Percentiles rank a stretch among this genome's conserved stretches.
These are phyloP conservation scores for Mycena vulgaris DNA, from an alignment of 768 basidiomycete genomes.

Conservation along the genomic window DNA sequence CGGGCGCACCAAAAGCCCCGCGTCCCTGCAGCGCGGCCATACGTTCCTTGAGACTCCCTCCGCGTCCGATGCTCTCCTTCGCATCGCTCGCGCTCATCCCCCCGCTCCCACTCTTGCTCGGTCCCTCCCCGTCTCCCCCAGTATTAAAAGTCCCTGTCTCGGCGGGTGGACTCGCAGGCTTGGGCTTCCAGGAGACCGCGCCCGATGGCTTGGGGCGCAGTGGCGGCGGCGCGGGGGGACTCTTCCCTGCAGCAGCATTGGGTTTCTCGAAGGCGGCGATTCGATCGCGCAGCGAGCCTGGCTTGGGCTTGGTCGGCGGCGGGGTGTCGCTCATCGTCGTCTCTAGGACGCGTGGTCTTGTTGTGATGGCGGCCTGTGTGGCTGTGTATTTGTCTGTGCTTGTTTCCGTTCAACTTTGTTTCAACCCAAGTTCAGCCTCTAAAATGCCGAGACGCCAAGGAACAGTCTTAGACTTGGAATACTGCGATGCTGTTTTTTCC, in stretches of 20 bases:
- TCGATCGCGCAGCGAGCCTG: conserved; percentile 87
- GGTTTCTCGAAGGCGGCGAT: conserved; percentile 91
- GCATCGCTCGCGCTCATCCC: conserved; percentile 91
- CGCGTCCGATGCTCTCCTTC: conserved; percentile 83
- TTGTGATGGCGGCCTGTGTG: background rate
- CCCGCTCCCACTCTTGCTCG: conserved; percentile 46
- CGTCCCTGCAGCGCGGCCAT: conserved; percentile 95
- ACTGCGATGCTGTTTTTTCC: too few relatives aligned
- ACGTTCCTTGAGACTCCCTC: conserved; percentile 89
- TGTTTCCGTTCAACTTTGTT: background rate
- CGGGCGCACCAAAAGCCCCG: conserved; percentile 82
- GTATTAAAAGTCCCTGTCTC: conserved; percentile 40
- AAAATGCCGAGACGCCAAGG: too few relatives aligned
- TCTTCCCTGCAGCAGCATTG: conserved; percentile 51
- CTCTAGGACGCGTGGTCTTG: background rate
- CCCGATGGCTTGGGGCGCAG: conserved; percentile 79
- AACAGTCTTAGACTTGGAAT: too few relatives aligned
- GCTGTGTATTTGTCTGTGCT: background rate
- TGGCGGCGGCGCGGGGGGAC: conserved; percentile 62
- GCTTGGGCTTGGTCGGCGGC: conserved; percentile 74
- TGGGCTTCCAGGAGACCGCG: conserved; percentile 79
- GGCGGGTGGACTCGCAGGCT: conserved; percentile 65
- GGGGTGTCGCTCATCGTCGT: conserved; percentile 71
- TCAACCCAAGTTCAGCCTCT: too few relatives aligned
- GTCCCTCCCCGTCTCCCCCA: conserved; percentile 39